phyloP scores from a whole-genome alignment of 2,329 filamentous ascomycete genomes.

The Aspergillus eucalypticola region DNA sequence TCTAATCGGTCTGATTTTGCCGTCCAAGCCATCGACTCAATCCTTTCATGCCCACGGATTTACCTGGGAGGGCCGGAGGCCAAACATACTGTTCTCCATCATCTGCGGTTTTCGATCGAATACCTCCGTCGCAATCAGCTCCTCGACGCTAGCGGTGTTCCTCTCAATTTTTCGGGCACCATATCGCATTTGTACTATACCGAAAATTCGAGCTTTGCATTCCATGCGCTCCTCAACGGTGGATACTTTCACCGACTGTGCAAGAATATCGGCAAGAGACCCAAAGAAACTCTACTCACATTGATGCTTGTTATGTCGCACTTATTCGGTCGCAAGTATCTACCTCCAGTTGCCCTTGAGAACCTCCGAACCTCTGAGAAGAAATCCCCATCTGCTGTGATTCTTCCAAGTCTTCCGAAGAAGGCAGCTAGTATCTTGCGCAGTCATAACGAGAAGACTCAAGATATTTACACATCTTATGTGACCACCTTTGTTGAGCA shows the following conservation, averaged over 20 bases:
- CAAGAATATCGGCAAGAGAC: conserved; percentile 54
- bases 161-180: conserved; percentile 71
- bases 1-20: conserved; percentile 66
- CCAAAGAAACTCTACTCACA: conserved; percentile 54
- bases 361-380: conserved; percentile 49
- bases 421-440: conserved; percentile 58
- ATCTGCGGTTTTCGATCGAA: conserved; percentile 78
- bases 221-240: conserved; percentile 70
- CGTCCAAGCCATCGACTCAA: conserved; percentile 61
- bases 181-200: conserved; percentile 75
- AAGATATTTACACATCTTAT: conserved; percentile 68
- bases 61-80: conserved; percentile 70
- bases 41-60: conserved; percentile 69
- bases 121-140: conserved; percentile 71
- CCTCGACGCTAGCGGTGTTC: conserved; percentile 60
- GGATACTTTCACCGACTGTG: conserved; percentile 71
- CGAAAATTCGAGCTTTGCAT: conserved; percentile 73
- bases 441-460: conserved; percentile 65
- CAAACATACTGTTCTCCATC: conserved; percentile 70
- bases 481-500: conserved; percentile 69
- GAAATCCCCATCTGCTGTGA: conserved; percentile 63
- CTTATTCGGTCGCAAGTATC: conserved; percentile 60
- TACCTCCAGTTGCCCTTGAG: conserved; percentile 49
- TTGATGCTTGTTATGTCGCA: conserved; percentile 71
- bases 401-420: conserved; percentile 64